A percentile compares a stretch with the other conserved stretches of the same genome.
phyloP scores from a whole-genome alignment of 768 basidiomycete genomes.

The Tulasnella sp. region DNA sequence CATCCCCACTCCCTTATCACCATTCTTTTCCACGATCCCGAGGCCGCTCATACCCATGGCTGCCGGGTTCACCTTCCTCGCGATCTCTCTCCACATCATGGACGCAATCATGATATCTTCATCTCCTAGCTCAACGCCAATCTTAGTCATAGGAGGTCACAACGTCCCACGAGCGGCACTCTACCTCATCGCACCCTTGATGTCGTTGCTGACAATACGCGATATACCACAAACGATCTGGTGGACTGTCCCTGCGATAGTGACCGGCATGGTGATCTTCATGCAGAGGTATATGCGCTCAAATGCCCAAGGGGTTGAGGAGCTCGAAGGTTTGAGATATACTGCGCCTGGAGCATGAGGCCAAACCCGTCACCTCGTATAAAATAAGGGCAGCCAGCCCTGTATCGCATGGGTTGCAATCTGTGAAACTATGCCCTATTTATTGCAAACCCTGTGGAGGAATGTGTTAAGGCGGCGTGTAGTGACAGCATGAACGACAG shows the following conservation, averaged over 20 bases:
- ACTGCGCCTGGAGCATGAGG: conserved; percentile 5
- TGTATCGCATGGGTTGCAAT: too few species aligned
- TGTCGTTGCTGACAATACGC: conserved; percentile 1
- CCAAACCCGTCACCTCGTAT: too few species aligned
- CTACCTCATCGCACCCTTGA: conserved; percentile 5
- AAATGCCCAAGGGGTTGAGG: background rate
- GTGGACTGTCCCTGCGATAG: conserved; percentile 5
- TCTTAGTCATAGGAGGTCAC: background rate
- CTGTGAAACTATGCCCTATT: too few species aligned
- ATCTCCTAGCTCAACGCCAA: background rate
- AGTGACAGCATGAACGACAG: too few species aligned
- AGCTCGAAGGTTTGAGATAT: conserved; percentile 9
- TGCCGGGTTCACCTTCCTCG: background rate
- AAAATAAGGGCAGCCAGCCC: too few species aligned
- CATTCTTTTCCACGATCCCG: background rate
- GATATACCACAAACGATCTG: conserved; percentile 9
- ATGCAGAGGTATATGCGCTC: conserved; percentile 4
- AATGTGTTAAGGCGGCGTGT: too few species aligned
- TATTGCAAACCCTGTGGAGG: too few species aligned
- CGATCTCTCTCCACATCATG: conserved; percentile 1
- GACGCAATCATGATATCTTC: background rate
- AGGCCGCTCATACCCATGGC: conserved; percentile 3
- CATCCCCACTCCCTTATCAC: background rate
- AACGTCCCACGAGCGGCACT: background rate
- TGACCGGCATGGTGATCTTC: background rate